Conservation (phyloP, 2,329 filamentous ascomycete genomes). For the Monosporascus cannonballus region DNA sequence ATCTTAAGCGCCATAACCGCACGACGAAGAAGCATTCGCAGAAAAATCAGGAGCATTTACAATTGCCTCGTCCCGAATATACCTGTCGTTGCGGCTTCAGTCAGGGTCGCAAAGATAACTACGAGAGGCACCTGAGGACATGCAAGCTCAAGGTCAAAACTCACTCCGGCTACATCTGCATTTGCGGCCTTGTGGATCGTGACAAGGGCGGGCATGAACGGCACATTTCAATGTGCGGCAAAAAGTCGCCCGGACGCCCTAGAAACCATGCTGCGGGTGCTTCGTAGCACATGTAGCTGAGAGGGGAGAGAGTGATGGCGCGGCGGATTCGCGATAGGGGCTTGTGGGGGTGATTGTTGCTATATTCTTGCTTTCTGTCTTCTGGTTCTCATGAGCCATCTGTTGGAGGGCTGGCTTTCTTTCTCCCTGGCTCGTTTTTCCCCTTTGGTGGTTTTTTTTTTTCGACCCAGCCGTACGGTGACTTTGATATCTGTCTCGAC, state of each 20-base stretch:
- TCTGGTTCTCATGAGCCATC: too few species aligned
- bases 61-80: not conserved
- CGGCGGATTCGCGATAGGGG: not conserved
- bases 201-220: not conserved
- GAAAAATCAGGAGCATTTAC: not conserved
- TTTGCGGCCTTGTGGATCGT: not conserved
- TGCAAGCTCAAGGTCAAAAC: not conserved
- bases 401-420: too few species aligned
- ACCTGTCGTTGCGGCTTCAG: not conserved
- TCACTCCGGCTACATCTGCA: not conserved
- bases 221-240: not conserved
- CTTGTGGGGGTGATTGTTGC: too few species aligned
- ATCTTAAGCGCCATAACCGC: not conserved
- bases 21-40: not conserved
- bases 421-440: too few species aligned
- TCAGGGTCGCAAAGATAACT: not conserved
- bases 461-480: not conserved
- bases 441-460: not conserved
- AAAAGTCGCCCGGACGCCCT: not conserved
- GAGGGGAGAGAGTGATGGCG: not conserved
- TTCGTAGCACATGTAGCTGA: not conserved
- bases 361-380: too few species aligned
- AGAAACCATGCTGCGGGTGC: not conserved
- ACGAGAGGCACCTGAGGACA: not conserved
- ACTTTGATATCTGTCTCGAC: not conserved